phyloP scores from a whole-genome alignment of 177 flowering plant species.

The Vitis hybrid region DNA sequence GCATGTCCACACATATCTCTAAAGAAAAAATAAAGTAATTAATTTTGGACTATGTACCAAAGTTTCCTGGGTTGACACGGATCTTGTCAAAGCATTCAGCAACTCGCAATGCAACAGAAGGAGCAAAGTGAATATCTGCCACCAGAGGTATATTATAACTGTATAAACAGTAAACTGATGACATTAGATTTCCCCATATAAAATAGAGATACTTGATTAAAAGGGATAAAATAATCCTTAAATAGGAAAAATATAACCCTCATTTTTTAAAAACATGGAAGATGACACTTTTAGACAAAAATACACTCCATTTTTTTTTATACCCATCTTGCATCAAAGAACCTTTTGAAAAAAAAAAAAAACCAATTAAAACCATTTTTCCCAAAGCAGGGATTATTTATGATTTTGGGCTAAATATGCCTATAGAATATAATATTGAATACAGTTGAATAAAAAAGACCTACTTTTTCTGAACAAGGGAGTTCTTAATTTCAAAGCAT shows the following conservation, averaged over 20 bases:
- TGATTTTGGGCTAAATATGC: no score
- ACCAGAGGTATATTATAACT: constrained; percentile 95
- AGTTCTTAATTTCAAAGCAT: constrained; percentile 86
- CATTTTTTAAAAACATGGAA: no score
- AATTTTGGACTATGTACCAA: constrained; percentile 45
- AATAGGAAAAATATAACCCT: no score
- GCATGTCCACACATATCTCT: constrained; percentile 1
- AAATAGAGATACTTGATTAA: no score
- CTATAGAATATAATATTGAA: no score
- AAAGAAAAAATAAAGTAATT: not conserved
- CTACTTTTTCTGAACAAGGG: constrained; percentile 91
- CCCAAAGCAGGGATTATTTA: no score
- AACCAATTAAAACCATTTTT: no score
- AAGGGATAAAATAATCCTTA: no score
- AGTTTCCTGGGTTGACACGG: constrained; percentile 98
- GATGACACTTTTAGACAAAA: no score
- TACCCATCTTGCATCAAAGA: no score
- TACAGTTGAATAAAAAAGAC: constrained; percentile 9
- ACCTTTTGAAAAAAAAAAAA: no score
- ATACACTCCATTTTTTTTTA: no score
- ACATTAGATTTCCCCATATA: not conserved
- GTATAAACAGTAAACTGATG: constrained; percentile 28
- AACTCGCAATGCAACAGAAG: constrained; percentile 86
- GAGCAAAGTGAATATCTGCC: constrained; percentile 99
- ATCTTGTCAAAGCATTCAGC: constrained; percentile 98